phyloP scores from a whole-genome alignment of 768 basidiomycete genomes.

The Pholiota conissans region DNA sequence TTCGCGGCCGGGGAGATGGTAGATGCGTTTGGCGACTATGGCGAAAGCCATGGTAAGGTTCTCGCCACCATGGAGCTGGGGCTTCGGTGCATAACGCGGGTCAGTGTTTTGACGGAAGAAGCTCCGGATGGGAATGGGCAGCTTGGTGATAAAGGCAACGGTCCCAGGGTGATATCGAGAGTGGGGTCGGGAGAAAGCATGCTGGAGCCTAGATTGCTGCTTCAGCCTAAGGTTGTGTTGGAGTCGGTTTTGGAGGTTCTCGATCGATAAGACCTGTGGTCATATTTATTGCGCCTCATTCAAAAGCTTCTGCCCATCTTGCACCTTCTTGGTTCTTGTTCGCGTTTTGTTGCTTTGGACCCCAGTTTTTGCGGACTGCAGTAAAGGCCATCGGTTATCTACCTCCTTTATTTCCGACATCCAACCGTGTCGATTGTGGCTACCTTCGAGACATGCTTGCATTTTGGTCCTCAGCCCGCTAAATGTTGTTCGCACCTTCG shows the following conservation, averaged over 20 bases:
- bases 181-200: slow-evolving; percentile 35
- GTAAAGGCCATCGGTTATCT: background rate
- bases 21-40: slow-evolving; percentile 66
- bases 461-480: background rate
- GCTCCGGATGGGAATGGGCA: slow-evolving; percentile 5
- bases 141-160: background rate
- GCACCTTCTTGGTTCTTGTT: background rate
- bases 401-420: background rate
- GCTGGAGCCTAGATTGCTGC: slow-evolving; percentile 58
- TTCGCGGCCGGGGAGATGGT: slow-evolving; percentile 45
- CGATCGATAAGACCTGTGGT: slow-evolving; percentile 16
- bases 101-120: slow-evolving; percentile 18
- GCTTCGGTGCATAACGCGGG: slow-evolving; percentile 60
- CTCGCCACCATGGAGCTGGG: slow-evolving; percentile 75
- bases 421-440: background rate
- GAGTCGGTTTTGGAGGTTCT: slow-evolving; percentile 62
- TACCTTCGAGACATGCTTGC: background rate
- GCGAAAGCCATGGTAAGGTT: slow-evolving; percentile 48
- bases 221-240: slow-evolving; percentile 75
- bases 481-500: background rate
- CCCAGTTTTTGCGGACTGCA: background rate
- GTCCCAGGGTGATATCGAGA: slow-evolving; percentile 6
- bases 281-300: background rate
- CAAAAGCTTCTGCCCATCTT: background rate
- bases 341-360: background rate